Base-by-base conservation (phyloP, 1,284 basidiomycete species). In the Mycena sp. region DNA sequence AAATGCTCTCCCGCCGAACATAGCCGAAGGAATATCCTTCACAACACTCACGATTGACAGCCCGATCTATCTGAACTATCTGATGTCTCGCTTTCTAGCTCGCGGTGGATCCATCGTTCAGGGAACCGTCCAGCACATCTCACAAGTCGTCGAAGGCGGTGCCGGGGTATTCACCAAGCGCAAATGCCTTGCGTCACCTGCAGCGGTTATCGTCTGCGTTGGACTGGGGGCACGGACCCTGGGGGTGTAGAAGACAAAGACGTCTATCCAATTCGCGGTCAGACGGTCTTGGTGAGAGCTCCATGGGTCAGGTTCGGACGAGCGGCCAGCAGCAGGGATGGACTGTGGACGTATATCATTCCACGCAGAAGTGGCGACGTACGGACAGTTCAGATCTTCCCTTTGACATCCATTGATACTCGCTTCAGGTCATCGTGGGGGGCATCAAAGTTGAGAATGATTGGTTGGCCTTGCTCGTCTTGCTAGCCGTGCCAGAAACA, bases 201-300 rank as follows among this genome's bases (percentile, higher is more conserved):
- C 82, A 19, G 89, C 87, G 0, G 73, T 95, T 1, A 75, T 95
- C 3, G 84, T 90, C 6, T 95, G 93, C 67, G 79, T 85, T 3
- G 84, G 83, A 6, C 69, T 86, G 71, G 92, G 92, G 12, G 87
- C 93, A 11, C 81, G 87, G 12, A 85, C 85, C 17, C 80, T 96
- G 12, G 85, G 92, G 94, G 93, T 4, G 88, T 96, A 3, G 87
- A 93, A 67, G 92, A 95, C 72, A 80, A 81, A 55, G 77, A 79
- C 17, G 83, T 95, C 23, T 88, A 87, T 72, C 95, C 95, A 0
- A 86, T 95, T 55, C 85, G 94, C 43, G 96, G 96, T 0, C 96
- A 98, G 77, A 96, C 93, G 0, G 87, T 95, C 10, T 77, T 94
- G 26, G 80, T 94, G 14, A 78, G 85, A 56, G 91, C 93, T 0